A percentile compares a stretch with the other conserved stretches of the same genome.
Conservation (phyloP, 371 early-diverging fungal species). For the Mortierella sp. region DNA sequence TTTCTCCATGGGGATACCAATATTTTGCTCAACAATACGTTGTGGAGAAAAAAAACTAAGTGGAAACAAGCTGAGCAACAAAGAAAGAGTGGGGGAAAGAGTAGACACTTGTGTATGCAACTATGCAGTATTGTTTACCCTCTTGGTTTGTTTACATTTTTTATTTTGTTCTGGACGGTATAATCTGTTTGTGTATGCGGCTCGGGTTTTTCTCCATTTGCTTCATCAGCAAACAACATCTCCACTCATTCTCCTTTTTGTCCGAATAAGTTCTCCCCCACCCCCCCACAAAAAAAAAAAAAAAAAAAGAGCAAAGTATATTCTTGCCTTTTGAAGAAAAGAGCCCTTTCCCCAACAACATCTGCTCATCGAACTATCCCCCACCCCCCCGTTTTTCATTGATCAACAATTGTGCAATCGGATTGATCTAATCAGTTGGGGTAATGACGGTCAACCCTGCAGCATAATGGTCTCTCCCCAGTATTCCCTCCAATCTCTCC, state of each 20-base stretch:
- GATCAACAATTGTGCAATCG: neutral
- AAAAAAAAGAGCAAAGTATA: neutral
- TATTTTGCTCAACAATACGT: conserved; percentile 1
- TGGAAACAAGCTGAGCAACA: neutral
- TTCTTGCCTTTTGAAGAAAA: neutral
- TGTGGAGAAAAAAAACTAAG: conserved; percentile 13
- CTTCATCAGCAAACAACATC: neutral
- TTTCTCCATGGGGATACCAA: neutral
- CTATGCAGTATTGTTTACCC: conserved; percentile 15
- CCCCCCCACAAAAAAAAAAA: neutral
- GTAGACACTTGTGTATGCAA: conserved; percentile 8
- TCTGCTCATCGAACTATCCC: neutral
- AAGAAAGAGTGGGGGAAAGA: conserved; percentile 1
- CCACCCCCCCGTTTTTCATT: conserved; percentile 1
- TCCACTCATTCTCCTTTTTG: neutral
- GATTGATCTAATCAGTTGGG: neutral
- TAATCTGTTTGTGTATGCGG: neutral
- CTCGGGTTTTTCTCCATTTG: neutral
- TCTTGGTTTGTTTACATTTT: neutral
- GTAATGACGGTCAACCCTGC: neutral
- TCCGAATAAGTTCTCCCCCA: neutral
- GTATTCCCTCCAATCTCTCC: neutral
- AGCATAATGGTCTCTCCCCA: neutral
- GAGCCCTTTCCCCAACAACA: conserved; percentile 2
- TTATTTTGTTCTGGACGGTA: neutral